Evolutionary conservation across 2,329 filamentous ascomycete species (phyloP), one percentile per base, ranked within the genome.

Genomic region (Nannizziopsis barbatae): DNA sequence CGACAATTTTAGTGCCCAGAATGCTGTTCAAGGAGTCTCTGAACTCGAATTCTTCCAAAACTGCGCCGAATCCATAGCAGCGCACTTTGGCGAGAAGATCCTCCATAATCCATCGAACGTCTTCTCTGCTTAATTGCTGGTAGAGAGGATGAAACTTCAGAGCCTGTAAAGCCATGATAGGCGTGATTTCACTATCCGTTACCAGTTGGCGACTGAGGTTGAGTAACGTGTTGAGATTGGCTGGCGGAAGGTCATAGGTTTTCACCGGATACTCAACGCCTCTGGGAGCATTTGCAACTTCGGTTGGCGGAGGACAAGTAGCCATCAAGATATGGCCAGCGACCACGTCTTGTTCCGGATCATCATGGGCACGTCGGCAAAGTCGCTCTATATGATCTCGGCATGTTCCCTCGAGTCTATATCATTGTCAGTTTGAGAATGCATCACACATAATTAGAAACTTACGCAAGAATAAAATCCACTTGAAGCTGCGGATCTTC

Each of bases 301-400:
- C 76, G 50, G 71, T 75, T 45, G 81, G 78, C 4, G 89, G 86
- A 41, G 90, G 89, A 62, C 86, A 94, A 12, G 84, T 85, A 12
- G 86, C 85, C 90, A 96, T 96, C 56, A 96, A 73, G 3, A 86
- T 89, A 65, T 98, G 92, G 36, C 90, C 92, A 55, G 85, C 90
- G 37, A 85, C 67, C 1, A 64, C 74, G 50, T 83, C 79, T 56
- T 76, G 76, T 54, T 83, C 82, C 46, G 76, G 71, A 48, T 79
- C 65, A 55, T 76, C 69, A 42, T 70, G 66, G 53, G 72, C 51
- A 45, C 70, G 66, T 70, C 73, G 63, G 72, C 65, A 53, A 71
- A 94, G 74, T 68, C 82, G 86, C 57, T 87, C 85, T 69, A 90
- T 76, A 67, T 95, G 88, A 58, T 88, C 81, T 78, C 94, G 93